These are phyloP conservation scores for Backusella sp. DNA, from an alignment of 192 early-diverging fungal species.

Conservation along the genomic window DNA sequence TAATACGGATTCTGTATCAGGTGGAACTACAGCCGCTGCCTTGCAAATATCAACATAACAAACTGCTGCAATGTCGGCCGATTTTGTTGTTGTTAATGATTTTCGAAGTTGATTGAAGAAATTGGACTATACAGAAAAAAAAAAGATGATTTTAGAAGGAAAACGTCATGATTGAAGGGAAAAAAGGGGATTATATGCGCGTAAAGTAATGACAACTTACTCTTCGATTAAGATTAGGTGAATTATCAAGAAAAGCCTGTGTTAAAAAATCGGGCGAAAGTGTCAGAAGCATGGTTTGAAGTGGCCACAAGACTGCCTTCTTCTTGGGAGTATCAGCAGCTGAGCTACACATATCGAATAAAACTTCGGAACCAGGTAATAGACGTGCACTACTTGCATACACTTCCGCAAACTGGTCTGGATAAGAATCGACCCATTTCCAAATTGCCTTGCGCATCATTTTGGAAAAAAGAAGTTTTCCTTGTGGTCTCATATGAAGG, in stretches of 20 bases:
- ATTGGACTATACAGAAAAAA: slow-evolving; percentile 26
- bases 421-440: slow-evolving; percentile 88
- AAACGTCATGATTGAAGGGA: no score
- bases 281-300: slow-evolving; percentile 78
- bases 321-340: slow-evolving; percentile 54
- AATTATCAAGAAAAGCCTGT: slow-evolving; percentile 54
- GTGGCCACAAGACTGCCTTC: slow-evolving; percentile 79
- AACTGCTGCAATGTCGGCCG: slow-evolving; percentile 59
- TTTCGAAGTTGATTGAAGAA: slow-evolving; percentile 56
- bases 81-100: slow-evolving; percentile 45
- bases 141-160: neutral
- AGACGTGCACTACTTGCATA: slow-evolving; percentile 53
- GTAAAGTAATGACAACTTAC: neutral
- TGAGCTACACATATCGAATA: slow-evolving; percentile 70
- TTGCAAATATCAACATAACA: slow-evolving; percentile 76
- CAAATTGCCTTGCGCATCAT: slow-evolving; percentile 82
- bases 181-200: no score
- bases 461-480: slow-evolving; percentile 71
- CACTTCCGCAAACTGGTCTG: slow-evolving; percentile 74
- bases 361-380: slow-evolving; percentile 61
- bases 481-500: slow-evolving; percentile 55
- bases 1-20: slow-evolving; percentile 57
- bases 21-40: slow-evolving; percentile 61
- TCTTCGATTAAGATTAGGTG: slow-evolving; percentile 47
- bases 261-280: slow-evolving; percentile 79